A percentile compares a stretch with the other conserved stretches of the same genome.
Conservation (phyloP, 2,329 filamentous ascomycete genomes). For the Trichoderma atrobrunneum region DNA sequence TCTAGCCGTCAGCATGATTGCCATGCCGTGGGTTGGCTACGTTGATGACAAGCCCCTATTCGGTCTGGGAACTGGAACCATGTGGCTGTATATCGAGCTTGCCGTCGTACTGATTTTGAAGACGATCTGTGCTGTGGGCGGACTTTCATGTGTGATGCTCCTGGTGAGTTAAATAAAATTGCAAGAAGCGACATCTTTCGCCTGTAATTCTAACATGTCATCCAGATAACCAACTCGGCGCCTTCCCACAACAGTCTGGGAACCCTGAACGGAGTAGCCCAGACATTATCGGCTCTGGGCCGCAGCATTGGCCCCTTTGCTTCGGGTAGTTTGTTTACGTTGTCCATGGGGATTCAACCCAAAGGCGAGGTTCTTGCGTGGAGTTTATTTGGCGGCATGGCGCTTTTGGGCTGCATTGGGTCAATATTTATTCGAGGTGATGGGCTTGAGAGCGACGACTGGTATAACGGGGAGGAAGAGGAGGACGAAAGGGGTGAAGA, state of each 20-base stretch:
- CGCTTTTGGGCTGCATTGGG: constrained; percentile 74
- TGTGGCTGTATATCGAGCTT: constrained; percentile 78
- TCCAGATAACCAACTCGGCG: constrained; percentile 86
- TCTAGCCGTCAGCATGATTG: constrained; percentile 75
- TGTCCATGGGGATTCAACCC: constrained; percentile 67
- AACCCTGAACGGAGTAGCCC: constrained; percentile 87
- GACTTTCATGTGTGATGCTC: constrained; percentile 82
- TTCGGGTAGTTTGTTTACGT: constrained; percentile 80
- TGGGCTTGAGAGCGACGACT: constrained; percentile 59
- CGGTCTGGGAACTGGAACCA: constrained; percentile 59
- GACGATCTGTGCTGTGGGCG: constrained; percentile 85
- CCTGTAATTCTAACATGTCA: not conserved
- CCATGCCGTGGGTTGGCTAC: constrained; percentile 90
- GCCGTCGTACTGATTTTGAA: constrained; percentile 79
- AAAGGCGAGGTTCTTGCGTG: constrained; percentile 86
- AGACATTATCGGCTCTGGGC: constrained; percentile 88
- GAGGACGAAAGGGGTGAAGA: constrained; percentile 24
- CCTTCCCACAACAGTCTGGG: constrained; percentile 83
- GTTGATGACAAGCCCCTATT: constrained; percentile 56
- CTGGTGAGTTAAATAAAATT: constrained; percentile 56
- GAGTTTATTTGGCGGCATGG: constrained; percentile 80
- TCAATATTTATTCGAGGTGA: constrained; percentile 73
- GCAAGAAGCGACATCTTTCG: not conserved
- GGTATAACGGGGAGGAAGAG: constrained; percentile 36
- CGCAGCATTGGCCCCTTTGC: constrained; percentile 85